These are phyloP conservation scores for Botrytis deweyae DNA, from an alignment of 2,329 filamentous ascomycete species.

Conservation along the genomic window DNA sequence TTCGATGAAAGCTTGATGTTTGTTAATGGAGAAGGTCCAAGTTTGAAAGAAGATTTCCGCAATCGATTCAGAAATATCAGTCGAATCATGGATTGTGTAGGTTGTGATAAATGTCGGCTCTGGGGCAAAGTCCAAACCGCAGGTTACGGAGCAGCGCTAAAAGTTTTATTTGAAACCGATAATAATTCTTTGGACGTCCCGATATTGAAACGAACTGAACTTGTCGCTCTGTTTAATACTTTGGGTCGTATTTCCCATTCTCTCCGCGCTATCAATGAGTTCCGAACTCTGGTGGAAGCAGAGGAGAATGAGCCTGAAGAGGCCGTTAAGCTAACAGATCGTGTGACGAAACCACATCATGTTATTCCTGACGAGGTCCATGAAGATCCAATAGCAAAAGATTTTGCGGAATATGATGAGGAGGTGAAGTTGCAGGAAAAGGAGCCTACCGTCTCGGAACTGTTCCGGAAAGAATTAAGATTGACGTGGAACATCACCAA, in stretches of 20 bases:
- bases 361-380: constrained; percentile 38
- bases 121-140: constrained; percentile 98
- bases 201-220: constrained; percentile 78
- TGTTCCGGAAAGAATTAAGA: constrained; percentile 62
- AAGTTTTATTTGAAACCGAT: constrained; percentile 94
- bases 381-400: constrained; percentile 42
- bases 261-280: constrained; percentile 70
- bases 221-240: constrained; percentile 94
- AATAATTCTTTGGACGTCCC: constrained; percentile 59
- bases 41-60: constrained; percentile 93
- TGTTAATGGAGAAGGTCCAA: constrained; percentile 70
- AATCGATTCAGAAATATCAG: constrained; percentile 97
- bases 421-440: constrained; percentile 36
- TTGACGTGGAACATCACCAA: constrained; percentile 62
- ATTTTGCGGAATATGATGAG: constrained; percentile 44
- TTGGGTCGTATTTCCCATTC: constrained; percentile 84
- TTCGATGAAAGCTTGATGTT: constrained; percentile 98
- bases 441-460: constrained; percentile 50
- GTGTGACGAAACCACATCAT: constrained; percentile 45
- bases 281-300: constrained; percentile 56
- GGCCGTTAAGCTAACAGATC: constrained; percentile 32
- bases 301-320: constrained; percentile 37
- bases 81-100: constrained; percentile 96
- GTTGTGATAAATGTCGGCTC: constrained; percentile 95
- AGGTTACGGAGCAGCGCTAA: constrained; percentile 91